Conservation (phyloP, 768 basidiomycete genomes). For the Mycena rosella region DNA sequence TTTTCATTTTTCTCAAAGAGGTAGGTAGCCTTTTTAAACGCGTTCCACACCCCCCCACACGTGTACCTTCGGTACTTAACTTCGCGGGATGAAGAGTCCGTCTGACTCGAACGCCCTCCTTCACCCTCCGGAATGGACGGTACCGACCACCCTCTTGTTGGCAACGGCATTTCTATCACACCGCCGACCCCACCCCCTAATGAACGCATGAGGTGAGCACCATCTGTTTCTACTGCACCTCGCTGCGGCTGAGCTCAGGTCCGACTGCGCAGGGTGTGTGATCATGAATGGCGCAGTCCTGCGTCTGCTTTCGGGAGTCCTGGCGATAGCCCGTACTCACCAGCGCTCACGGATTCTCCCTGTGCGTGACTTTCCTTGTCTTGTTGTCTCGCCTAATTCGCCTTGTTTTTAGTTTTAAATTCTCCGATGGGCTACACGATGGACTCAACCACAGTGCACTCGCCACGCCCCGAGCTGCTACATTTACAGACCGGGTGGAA, state of each 20-base stretch:
- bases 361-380: slow-evolving; percentile 1
- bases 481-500: not conserved
- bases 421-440: not conserved
- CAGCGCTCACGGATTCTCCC: not conserved
- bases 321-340: not conserved
- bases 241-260: not conserved
- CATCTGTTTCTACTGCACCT: not conserved
- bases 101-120: not conserved
- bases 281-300: not conserved
- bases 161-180: not conserved
- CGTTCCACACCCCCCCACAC: too few relatives aligned
- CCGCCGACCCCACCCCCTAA: slow-evolving; percentile 7
- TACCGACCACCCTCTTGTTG: not conserved
- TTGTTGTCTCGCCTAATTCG: slow-evolving; percentile 5
- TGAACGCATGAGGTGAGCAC: not conserved
- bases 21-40: too few relatives aligned
- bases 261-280: not conserved
- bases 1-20: too few relatives aligned
- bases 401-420: not conserved
- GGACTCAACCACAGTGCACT: not conserved
- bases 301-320: slow-evolving; percentile 3
- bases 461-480: not conserved
- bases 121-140: not conserved
- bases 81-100: not conserved
- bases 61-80: too few relatives aligned